A percentile compares a stretch with the other conserved stretches of the same genome.
These are phyloP conservation scores for Fusarium subtropicale DNA, from an alignment of 2,329 filamentous ascomycete species.

Conservation along the genomic window DNA sequence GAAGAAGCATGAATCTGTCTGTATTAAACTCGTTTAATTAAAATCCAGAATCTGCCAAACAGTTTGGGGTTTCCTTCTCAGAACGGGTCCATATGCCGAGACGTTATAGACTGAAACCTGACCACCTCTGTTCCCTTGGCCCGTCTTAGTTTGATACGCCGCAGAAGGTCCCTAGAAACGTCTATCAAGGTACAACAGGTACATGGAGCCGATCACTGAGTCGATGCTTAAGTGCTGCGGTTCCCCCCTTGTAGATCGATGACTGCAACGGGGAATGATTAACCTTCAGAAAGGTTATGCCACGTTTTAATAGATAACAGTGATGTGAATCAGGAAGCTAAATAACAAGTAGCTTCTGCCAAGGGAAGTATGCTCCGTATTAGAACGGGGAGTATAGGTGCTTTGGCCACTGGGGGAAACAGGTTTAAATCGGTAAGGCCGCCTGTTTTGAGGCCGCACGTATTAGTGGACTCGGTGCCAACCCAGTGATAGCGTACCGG, in stretches of 20 bases:
- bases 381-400: neutral
- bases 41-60: neutral
- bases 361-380: neutral
- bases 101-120: neutral
- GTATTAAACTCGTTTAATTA: neutral
- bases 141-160: neutral
- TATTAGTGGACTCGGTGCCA: neutral
- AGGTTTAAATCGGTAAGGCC: neutral
- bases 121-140: neutral
- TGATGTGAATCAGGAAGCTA: neutral
- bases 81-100: constrained; percentile 7
- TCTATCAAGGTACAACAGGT: neutral
- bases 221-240: neutral
- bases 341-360: neutral
- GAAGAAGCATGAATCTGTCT: neutral
- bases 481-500: neutral
- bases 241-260: neutral
- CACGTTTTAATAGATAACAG: neutral
- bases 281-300: neutral
- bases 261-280: neutral
- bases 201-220: neutral
- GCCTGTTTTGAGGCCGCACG: neutral
- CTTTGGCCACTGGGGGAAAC: neutral
- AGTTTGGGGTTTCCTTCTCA: neutral
- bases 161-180: neutral